Evolutionary conservation across 2,329 filamentous ascomycete genomes (phyloP), one percentile per base, ranked within the genome.

Genomic region (Chaetomium globosum): DNA sequence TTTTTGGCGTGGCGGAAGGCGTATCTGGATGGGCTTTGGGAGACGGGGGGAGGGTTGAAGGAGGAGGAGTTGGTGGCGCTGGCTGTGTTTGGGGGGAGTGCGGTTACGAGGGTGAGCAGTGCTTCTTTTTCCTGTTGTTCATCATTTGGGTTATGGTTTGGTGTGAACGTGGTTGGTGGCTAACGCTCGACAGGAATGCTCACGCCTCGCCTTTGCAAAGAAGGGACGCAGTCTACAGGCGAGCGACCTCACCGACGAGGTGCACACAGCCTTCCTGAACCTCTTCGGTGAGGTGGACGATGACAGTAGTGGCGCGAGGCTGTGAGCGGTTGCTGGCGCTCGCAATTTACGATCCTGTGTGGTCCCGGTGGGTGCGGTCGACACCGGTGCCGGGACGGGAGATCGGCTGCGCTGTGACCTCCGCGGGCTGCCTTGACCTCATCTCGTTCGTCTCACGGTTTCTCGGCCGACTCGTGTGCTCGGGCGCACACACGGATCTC

Each of bases 181-280:
- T 62, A 33, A 59, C 26, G 28, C 2, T 13, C 2, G 28, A n/a
- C 65, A 70, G 85, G 86, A 97, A 76, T 97, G 90, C 75, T 97
- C 94, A 23, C 85, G 92, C 58, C 80, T 93, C 65, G 95, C 95
- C 0, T 99, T 96, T 78, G 82, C 86, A 72, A 91, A 93, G 76
- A 91, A 89, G 73, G 94, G 95, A 0, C 85, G 95, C 69, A 92
- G 91, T 74, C 79, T 99, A 75, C 95, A 98, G 80, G 95, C 95
- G 0, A 93, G 91, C 71, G 95, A 98, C 77, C 79, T 99, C 75
- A 97, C 94, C 0, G 92, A 95, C 21, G 90, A 97, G 78, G 90
- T 99, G 10, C 89, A 96, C 73, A 81, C 81, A 39, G 90, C 93
- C 0, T 98, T 97, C 77, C 76, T 90, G 73, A 87, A 87, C 66